A percentile compares a stretch with the other conserved stretches of the same genome.
phyloP scores from a whole-genome alignment of 441 rosid species.

The Erodium trifolium region DNA sequence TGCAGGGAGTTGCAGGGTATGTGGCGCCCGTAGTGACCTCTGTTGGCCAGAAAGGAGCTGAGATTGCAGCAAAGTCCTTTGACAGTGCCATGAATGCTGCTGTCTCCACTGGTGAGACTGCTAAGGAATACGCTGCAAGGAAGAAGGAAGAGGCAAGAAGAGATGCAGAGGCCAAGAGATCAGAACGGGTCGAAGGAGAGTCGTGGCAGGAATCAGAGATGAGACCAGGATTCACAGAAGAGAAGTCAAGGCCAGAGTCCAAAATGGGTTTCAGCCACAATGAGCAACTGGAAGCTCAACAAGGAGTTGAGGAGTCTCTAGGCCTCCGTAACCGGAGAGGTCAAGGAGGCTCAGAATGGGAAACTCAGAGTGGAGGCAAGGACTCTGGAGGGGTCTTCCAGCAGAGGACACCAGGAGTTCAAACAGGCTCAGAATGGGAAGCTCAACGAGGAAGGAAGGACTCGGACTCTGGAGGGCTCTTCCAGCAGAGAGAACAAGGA shows the following conservation, averaged over 20 bases:
- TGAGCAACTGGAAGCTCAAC: background rate
- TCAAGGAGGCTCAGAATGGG: background rate
- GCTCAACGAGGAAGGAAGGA: background rate
- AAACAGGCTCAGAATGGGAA: background rate
- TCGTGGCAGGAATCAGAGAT: background rate
- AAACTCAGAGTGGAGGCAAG: background rate
- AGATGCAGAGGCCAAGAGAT: background rate
- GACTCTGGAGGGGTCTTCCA: background rate
- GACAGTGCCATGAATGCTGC: background rate
- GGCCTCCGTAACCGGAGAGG: background rate
- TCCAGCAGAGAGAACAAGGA: background rate
- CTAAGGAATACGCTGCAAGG: background rate
- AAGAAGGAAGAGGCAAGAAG: slow-evolving; percentile 8
- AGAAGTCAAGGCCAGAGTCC: no score
- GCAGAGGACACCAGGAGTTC: background rate
- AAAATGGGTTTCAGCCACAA: background rate
- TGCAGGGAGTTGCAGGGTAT: slow-evolving; percentile 1
- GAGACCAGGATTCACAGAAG: no score
- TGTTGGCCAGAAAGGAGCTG: background rate
- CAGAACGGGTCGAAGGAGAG: background rate
- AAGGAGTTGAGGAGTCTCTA: background rate
- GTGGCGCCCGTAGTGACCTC: background rate
- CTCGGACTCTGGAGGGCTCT: background rate
- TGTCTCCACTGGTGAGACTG: background rate
- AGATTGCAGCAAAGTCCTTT: background rate